These are phyloP conservation scores for Eucalyptus decipiens DNA, from an alignment of 345 rosid species.

Conservation along the genomic window DNA sequence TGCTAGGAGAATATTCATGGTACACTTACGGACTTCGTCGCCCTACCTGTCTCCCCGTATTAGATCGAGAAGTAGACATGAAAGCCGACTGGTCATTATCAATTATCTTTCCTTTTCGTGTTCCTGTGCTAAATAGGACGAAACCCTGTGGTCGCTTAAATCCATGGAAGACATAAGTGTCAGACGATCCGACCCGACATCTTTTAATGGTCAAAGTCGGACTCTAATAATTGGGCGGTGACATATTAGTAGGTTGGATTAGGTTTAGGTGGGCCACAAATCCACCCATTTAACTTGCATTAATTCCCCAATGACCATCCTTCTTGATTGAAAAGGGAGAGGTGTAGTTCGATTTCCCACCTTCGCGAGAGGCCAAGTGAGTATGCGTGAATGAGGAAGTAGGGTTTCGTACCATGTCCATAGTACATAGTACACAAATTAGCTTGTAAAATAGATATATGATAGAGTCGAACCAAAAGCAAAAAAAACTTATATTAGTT, in stretches of 20 bases:
- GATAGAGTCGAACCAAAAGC: fast-evolving
- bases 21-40: not conserved
- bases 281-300: not conserved
- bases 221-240: not conserved
- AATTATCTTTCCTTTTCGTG: not conserved
- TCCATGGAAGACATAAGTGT: not conserved
- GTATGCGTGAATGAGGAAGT: fast-evolving
- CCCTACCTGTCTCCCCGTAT: not conserved
- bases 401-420: fast-evolving
- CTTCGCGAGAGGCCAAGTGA: not conserved
- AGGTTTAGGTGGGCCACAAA: not conserved
- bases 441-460: not conserved
- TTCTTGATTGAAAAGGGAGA: not conserved
- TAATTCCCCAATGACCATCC: not conserved
- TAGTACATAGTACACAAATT: not conserved
- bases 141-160: not conserved
- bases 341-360: fast-evolving
- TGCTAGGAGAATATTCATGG: not conserved
- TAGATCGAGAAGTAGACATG: not conserved
- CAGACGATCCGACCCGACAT: not conserved
- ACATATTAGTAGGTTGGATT: not conserved
- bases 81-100: not conserved
- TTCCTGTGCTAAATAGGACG: not conserved
- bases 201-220: not conserved
- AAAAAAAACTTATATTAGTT: not conserved